Evolutionary conservation across 2,329 filamentous ascomycete genomes (phyloP).

Genomic region (Pseudopyricularia javanii): DNA sequence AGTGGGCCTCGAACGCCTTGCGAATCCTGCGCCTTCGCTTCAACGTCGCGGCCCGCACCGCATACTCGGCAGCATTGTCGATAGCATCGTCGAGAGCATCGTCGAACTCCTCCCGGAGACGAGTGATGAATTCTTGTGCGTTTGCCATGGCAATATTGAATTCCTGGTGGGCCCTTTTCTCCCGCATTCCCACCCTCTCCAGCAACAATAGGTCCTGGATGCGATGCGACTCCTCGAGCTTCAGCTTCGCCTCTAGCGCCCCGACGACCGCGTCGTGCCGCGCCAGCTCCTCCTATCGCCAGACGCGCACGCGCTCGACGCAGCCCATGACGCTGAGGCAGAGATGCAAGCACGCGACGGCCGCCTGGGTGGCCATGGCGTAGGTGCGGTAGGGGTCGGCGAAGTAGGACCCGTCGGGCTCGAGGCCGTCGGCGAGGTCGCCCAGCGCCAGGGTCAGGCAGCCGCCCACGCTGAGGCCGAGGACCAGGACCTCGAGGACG

Average conservation of each 20-base stretch:
- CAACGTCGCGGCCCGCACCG: not conserved
- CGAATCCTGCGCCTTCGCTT: not conserved
- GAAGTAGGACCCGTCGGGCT: not conserved
- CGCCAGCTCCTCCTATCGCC: not conserved
- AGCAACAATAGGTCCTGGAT: too few relatives aligned
- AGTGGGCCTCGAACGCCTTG: not conserved
- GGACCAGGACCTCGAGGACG: not conserved
- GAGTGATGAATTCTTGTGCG: too few relatives aligned
- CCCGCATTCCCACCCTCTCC: too few relatives aligned
- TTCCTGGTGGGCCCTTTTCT: too few relatives aligned
- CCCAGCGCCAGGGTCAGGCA: conserved; percentile 1
- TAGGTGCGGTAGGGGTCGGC: conserved; percentile 2
- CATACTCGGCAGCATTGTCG: not conserved
- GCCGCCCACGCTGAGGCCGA: conserved; percentile 1
- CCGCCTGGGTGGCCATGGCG: not conserved
- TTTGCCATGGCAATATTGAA: too few relatives aligned
- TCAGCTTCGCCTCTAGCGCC: not conserved
- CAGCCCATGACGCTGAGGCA: not conserved
- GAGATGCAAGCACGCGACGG: not conserved
- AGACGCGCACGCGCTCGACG: conserved; percentile 1
- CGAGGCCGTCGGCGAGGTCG: not conserved
- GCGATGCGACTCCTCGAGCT: not conserved
- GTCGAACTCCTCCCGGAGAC: too few relatives aligned
- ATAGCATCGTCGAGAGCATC: too few relatives aligned
- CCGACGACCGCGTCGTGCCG: not conserved